Evolutionary conservation across 257 asterid genomes (phyloP), one percentile per base, ranked within the genome.

Genomic region (Coffea canephora): DNA sequence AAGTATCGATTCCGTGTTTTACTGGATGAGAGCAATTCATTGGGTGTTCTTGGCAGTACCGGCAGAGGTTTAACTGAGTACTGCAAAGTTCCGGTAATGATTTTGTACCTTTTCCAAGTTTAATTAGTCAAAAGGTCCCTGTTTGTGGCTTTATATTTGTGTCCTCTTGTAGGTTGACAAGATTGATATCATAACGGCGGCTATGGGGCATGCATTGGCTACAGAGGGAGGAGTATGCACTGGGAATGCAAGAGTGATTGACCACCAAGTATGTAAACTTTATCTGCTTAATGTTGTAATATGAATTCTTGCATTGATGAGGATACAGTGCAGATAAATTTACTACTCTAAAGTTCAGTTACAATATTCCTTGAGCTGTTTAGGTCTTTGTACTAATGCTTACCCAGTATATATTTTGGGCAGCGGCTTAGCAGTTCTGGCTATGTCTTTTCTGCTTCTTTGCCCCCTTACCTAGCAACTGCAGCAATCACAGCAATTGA

Each of bases 201-300:
- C 94, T 49, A 95, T 95, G 99, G 99, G 99, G 49, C 94, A 93
- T 80, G 96, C 97, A 18, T 87, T 95, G 87, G 99, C 99, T 77
- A 87, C 97, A 25, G 99, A 95, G 86, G 99, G 99, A 84, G 99
- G 99, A 75, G 93, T 95, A 85, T 95, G 99, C 87, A 92, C 97
- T 19, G 99, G 99, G 73, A 95, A 94, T 87, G 82, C 91, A 62
- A 86, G 99, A 87, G 98, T 93, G 82, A 87, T 92, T 67, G 99
- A 95, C 67, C 99, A 95, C 82, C 99, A 95, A 89, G 99, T 93
- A 89, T 73, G 85, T 3, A 76, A 77, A 74, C 73, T 57, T 72
- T 54, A 81, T 75, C 72, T 76, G 64, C 46, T 82, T 76, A 76
- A 75, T 39, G 31, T 67, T 61, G 43, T 77, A 27, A 21, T 48